Base-by-base conservation (phyloP, 495 filamentous ascomycete species). In the Xylaria longipes region DNA sequence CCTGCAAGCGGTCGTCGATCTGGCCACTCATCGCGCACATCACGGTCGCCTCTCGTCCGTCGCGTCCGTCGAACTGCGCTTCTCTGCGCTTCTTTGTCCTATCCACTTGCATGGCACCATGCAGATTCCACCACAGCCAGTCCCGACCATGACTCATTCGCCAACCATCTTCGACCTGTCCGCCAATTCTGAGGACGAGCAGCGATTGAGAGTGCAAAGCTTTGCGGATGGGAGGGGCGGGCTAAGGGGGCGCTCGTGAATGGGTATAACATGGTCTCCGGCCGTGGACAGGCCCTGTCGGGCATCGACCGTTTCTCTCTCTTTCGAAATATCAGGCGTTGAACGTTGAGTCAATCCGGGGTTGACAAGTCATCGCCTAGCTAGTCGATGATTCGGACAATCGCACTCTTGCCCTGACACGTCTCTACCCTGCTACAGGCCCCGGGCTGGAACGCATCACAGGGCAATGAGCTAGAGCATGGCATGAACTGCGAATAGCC, bases 401-500 rank as follows among this genome's bases (percentile, higher is more conserved):
- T 64, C 50, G 58, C 29, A 31, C 39, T 48, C 27, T 35, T 29
- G 58, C 68, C 68, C 58, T 64, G 68, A 70, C 68, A 70, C 68
- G 68, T 70, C 68, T 70, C 71, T 69, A 60, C 71, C 72, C 63
- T 52, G 52, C 66, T 70, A 71, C 76, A 72, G 63, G 65, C 70
- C 65, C 71, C 71, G 33, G 56, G 68, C 58, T 56, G 41, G 68
- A 60, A 58, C 64, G 50, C 62, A 45, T 66, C 31, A 29, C 52
- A 48, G 45, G 62, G 52, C 62, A 46, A 27, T 45, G 9, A 39
- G 65, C 46, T 12, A 20, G 39, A 58, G 57, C 61, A 69, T 75
- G 69, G 71, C 75, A 75, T 74, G 72, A 77, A 68, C 67, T 79
- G 72, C 77, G 77, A 77, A 79, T 77, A 79, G 54, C 75, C 58